Evolutionary conservation across 2,329 filamentous ascomycete species (phyloP), one percentile per base, ranked within the genome.

Genomic region (Phaeoacremonium minimum): DNA sequence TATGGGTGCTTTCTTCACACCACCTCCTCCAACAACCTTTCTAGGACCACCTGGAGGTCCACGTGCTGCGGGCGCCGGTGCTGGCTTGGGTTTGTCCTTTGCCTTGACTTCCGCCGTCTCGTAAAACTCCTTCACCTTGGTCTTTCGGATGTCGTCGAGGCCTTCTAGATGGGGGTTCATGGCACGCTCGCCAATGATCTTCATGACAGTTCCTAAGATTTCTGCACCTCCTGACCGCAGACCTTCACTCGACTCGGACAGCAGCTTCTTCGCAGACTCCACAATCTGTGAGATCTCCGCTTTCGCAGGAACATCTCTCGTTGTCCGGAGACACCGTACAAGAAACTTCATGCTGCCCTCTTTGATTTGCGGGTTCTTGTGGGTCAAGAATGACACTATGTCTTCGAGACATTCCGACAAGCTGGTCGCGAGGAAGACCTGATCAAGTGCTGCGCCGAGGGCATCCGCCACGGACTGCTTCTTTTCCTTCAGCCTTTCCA

Each of bases 301-400:
- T 47, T 94, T 93, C 45, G 77, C 75, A 3, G 94, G 94, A 4
- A 93, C 87, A 14, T 87, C 84, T 47, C 83, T 76, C 0, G 91
- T 95, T 0, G 80, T 88, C 47, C 85, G 83, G 31, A 98, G 69
- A 55, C 85, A 91, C 45, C 93, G 79, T 33, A 94, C 84, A n/a
- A 98, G 69, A 52, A 98, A 97, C 45, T 87, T 88, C 64, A 95
- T 84, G 0, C 88, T 94, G 43, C 94, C 90, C 50, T 96, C 87
- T 64, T 98, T 98, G 45, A 98, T 87, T 54, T 96, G 90, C 1
- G 93, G 93, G 56, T 98, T 98, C 64, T 98, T 98, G 73, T 95
- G 87, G 47, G 81, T 82, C 19, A 97, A 65, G 46, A 84, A 94
- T 40, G 93, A 77, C 1, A 87, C 63, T 7, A 88, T 94, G 44